Evolutionary conservation across 2,329 filamentous ascomycete species (phyloP), one percentile per base, ranked within the genome.

Genomic region (Teratosphaeria gauchensis): DNA sequence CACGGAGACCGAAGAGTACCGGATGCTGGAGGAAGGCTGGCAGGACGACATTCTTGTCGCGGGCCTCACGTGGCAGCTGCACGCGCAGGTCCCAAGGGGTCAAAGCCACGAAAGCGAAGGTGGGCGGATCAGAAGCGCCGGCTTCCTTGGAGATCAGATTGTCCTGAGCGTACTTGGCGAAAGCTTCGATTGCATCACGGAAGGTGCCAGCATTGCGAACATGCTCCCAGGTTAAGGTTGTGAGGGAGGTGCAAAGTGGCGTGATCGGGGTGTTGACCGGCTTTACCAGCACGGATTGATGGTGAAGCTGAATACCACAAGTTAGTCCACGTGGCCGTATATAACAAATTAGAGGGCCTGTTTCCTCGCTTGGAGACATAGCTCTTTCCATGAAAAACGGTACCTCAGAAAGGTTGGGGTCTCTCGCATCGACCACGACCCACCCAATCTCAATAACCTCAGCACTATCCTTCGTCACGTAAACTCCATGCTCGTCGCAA

Each of bases 401-500:
- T 58, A 72, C 70, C 69, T 72, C 70, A 56, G 69, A 68, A 63
- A 68, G 56, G 32, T 65, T 64, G 24, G 69, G 68, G 59, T 71
- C 69, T 53, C 67, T 62, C 35, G 69, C 64, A 63, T 70, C 63
- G 31, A 71, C 67, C 71, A 99, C 79, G 72, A 97, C 96, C 94
- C 94, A 99, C 64, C 92, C 94, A 73, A 99, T 83, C 83, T 99
- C 94, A 76, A 99, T 99, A 66, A 99, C 94, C 80, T 99, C 94
- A 63, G 94, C 94, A 60, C 94, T 97, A 77, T 99, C 94, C 78
- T 97, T 97, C 61, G 94, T 99, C 60, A 99, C 94, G 76, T 99
- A 99, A 65, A 99, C 94, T 63, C 94, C 94, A 77, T 99, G 94
- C 76, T 99, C 94, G 76, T 99, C 94, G 78, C 94, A 99, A 67